Base-by-base conservation (phyloP, 331 rosid genomes). In the Acacia concinna region DNA sequence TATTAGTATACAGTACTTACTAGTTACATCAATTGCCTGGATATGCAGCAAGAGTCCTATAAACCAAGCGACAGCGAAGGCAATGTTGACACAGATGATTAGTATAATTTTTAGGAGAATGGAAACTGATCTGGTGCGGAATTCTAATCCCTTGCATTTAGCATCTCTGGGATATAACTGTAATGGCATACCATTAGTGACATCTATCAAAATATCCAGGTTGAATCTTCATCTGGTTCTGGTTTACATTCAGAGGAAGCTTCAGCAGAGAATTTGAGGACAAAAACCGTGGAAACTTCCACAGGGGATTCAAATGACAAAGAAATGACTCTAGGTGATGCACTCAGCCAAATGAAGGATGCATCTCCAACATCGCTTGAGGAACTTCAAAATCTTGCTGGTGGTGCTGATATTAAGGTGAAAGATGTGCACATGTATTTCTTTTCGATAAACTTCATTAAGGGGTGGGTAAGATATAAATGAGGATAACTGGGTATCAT, bases 11-110 rank as follows among this genome's bases (percentile, higher is more conserved):
- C 78, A 27, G 74, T 81, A 75, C 84, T 84, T 77, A 35, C 71
- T 70, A 75, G 82, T 85, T 76, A 78, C 79, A 75, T 82, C 46
- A 67, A 44, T 69, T 83, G 54, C 82, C 84, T 87, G 83, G 74
- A 82, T 75, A 73, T 87, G 86, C 76, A 96, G 99, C 87, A 96
- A 96, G 96, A 93, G 97, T 87, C 97, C 98, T 54, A 87, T 96
- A 84, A 96, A 96, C 86, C 99, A 96, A 89, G 98, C 97, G 81
- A 96, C 99, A 11, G 89, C 99, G 68, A 96, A 96, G 91, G 99
- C 99, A 76, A 96, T 96, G 99, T 91, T 96, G 85, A 96, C 98
- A 6, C 99, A 96, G 86, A 96, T 96, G 97, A 83, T 91, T 84
- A 93, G 97, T 93, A 91, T 96, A 69, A 34, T 87, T 76, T 87